These are phyloP conservation scores for Chloromonas sp. DNA, from an alignment of 163 green algal genomes.

Conservation along the genomic window DNA sequence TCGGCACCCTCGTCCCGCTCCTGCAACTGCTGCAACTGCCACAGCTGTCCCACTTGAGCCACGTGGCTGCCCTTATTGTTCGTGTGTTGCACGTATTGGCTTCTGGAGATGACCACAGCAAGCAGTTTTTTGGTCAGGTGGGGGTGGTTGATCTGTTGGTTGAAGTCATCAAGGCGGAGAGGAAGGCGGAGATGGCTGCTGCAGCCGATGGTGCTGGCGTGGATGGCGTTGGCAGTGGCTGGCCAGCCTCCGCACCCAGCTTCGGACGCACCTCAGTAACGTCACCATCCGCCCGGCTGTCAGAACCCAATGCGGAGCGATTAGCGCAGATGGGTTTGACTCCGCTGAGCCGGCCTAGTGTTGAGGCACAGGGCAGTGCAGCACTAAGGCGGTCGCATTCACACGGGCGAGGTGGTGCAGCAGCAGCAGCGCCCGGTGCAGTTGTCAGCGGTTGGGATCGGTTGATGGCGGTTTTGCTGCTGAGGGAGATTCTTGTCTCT, in stretches of 20 bases:
- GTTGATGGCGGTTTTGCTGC: conserved; percentile 6
- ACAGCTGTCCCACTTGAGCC: neutral
- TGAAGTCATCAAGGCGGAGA: neutral
- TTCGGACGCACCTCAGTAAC: no score
- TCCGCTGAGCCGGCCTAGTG: no score
- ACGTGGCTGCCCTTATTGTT: conserved; percentile 6
- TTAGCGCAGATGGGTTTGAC: no score
- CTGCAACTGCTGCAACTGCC: conserved; percentile 8
- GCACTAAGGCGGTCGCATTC: no score
- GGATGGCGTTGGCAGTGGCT: neutral
- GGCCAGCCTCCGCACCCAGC: no score
- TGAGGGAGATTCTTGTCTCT: conserved; percentile 1
- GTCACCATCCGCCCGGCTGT: no score
- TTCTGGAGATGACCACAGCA: conserved; percentile 2
- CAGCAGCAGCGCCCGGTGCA: neutral
- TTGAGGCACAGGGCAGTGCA: no score
- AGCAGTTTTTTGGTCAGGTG: conserved; percentile 1
- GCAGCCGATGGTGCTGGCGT: neutral
- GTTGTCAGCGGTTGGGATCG: neutral
- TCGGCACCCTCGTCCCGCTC: conserved; percentile 2
- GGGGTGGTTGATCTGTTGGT: conserved; percentile 2
- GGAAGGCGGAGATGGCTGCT: neutral
- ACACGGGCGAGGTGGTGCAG: neutral
- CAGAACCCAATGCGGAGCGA: no score
- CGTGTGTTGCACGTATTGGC: conserved; percentile 7